Evolutionary conservation across 208 protist genomes (phyloP), one percentile per base, ranked within the genome.

Genomic region (Trypanosoma platydactyli): DNA sequence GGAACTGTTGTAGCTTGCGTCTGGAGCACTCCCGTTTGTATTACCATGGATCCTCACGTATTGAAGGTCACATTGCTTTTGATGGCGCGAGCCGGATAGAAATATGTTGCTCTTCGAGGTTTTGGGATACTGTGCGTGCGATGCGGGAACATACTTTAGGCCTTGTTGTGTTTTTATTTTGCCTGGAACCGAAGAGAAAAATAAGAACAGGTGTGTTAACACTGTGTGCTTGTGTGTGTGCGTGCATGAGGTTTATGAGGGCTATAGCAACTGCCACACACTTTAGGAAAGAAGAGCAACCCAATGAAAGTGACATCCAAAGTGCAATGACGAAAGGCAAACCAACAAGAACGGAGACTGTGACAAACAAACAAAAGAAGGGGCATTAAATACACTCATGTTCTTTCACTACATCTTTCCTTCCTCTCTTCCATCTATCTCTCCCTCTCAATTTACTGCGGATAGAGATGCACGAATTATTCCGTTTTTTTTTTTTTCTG

Each of bases 11-110:
- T 0, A 56, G 45, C 35, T 29, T 70, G 33, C 52, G 64, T 16
- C 29, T 71, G 38, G 66, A 65, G 40, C 49, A 59, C 20, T 65
- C 66, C 29, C 40, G 20, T 38, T 30, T 71, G 20, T 59, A 58
- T 41, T 49, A 29, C 16, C 59, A 38, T 48, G 18, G 13, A 15
- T 9, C 9, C 35, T 64, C 66, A 27, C 7, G n/a, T 13, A 64
- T 71, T 64, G 66, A 59, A 53, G 66, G 66, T 30, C 27, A 48
- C 22, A 30, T 72, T 65, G 29, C 46, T 15, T 20, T 25, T 1
- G 66, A 72, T 59, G 38, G 15, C 12, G 7, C 33, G 3, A 72
- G 66, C 51, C 45, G 35, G n/a, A 42, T 64, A 33, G 55, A 58
- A 9, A n/a, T 57, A 5, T 52, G 24, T 38, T 57, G 40, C 11